Percentiles rank a stretch among this genome's conserved stretches.
Conservation (phyloP, 2,329 filamentous ascomycete genomes). For the Aspergillus spinulosporus region DNA sequence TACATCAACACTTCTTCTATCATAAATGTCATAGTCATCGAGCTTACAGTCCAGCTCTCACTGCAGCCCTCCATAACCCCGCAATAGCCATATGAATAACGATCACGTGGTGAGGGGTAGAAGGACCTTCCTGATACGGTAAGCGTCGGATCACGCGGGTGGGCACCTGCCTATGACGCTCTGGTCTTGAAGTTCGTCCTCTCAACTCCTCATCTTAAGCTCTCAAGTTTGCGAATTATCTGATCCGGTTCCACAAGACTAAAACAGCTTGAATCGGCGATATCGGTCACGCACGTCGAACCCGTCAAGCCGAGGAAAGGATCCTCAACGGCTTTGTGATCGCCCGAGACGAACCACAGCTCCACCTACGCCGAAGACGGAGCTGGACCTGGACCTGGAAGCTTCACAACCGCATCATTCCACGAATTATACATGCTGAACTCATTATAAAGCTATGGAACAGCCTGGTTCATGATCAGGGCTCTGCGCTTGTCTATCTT, state of each 20-base stretch:
- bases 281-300: constrained; percentile 14
- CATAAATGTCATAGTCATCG: neutral
- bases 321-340: constrained; percentile 17
- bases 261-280: constrained; percentile 1
- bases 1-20: too few species aligned
- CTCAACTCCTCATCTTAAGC: neutral
- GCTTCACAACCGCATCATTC: constrained; percentile 31
- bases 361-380: constrained; percentile 29
- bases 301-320: neutral
- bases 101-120: constrained; percentile 8
- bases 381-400: constrained; percentile 21
- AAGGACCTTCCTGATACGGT: constrained; percentile 9
- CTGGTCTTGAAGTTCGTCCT: neutral
- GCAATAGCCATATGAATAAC: neutral
- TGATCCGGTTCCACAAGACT: constrained; percentile 1
- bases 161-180: neutral
- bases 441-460: constrained; percentile 20
- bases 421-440: constrained; percentile 16
- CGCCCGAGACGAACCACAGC: constrained; percentile 21
- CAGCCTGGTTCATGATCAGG: constrained; percentile 2
- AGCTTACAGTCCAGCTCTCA: neutral
- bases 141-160: neutral
- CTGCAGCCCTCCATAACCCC: neutral
- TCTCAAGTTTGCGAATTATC: neutral
- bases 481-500: constrained; percentile 5